phyloP scores from a whole-genome alignment of 805 yeast genomes.

The Candida vaughaniae region DNA sequence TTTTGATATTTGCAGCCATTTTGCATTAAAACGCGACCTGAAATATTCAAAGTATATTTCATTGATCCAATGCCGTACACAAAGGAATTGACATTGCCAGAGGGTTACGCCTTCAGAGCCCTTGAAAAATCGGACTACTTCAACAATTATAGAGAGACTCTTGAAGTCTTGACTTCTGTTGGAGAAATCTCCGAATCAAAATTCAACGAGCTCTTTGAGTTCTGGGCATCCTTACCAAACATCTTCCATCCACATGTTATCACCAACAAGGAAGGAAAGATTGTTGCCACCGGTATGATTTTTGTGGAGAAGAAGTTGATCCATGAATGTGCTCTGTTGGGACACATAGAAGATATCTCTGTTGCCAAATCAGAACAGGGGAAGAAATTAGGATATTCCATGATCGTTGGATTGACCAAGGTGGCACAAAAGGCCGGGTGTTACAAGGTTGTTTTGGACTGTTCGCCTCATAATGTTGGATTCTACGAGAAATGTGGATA shows the following conservation, averaged over 20 bases:
- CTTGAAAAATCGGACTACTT: constrained; percentile 54
- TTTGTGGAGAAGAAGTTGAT: constrained; percentile 79
- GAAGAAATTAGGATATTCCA: constrained; percentile 65
- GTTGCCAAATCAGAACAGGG: constrained; percentile 79
- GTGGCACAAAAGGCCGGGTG: constrained; percentile 65
- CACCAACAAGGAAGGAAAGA: constrained; percentile 44
- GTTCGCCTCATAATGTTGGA: constrained; percentile 75
- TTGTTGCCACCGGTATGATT: constrained; percentile 84
- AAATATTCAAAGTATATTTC: too few species aligned
- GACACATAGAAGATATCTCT: constrained; percentile 94
- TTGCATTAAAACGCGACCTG: too few species aligned
- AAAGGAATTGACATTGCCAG: constrained; percentile 42
- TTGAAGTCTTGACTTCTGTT: constrained; percentile 75
- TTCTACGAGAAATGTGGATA: constrained; percentile 91
- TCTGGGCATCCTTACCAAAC: constrained; percentile 55
- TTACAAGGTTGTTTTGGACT: constrained; percentile 87
- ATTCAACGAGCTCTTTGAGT: constrained; percentile 51
- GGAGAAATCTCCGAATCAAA: constrained; percentile 59
- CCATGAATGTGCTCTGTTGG: constrained; percentile 81
- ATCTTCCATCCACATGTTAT: constrained; percentile 74
- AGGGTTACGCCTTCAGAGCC: constrained; percentile 67
- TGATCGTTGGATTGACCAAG: constrained; percentile 61
- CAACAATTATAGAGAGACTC: constrained; percentile 60
- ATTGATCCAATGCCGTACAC: constrained; percentile 10
- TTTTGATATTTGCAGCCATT: too few species aligned